A percentile compares a stretch with the other conserved stretches of the same genome.
phyloP scores from a whole-genome alignment of 441 rosid genomes.

The Euphorbia schlechtendalii region DNA sequence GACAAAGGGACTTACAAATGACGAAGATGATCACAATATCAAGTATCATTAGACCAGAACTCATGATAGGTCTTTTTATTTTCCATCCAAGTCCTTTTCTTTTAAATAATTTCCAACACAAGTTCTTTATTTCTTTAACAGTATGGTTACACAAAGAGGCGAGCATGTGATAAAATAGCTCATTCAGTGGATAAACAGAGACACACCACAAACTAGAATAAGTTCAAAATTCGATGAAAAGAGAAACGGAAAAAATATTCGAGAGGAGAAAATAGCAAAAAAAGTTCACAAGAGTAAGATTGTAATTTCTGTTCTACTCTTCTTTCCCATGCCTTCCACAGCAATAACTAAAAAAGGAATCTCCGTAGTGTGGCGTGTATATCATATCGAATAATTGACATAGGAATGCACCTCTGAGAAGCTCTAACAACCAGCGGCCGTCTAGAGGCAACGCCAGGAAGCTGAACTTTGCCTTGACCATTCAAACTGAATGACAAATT shows the following conservation, averaged over 20 bases:
- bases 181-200: background rate
- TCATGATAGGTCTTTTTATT: background rate
- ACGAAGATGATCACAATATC: background rate
- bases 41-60: background rate
- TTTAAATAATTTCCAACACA: background rate
- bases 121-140: background rate
- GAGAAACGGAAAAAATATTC: background rate
- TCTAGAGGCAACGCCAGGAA: slow-evolving; percentile 37
- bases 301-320: background rate
- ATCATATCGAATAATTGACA: background rate
- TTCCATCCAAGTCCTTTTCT: background rate
- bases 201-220: background rate
- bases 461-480: slow-evolving; percentile 31
- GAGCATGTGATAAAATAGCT: background rate
- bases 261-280: background rate
- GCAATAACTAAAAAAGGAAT: background rate
- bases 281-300: background rate
- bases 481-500: slow-evolving; percentile 39
- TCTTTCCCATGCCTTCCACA: background rate
- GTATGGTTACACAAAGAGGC: background rate
- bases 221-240: background rate
- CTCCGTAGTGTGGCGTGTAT: no score
- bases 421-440: slow-evolving; percentile 48
- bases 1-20: background rate
- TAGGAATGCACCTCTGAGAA: slow-evolving; percentile 47